These are phyloP conservation scores for Apiotrichum veenhuisii DNA, from an alignment of 1,284 basidiomycete species.

Conservation along the genomic window DNA sequence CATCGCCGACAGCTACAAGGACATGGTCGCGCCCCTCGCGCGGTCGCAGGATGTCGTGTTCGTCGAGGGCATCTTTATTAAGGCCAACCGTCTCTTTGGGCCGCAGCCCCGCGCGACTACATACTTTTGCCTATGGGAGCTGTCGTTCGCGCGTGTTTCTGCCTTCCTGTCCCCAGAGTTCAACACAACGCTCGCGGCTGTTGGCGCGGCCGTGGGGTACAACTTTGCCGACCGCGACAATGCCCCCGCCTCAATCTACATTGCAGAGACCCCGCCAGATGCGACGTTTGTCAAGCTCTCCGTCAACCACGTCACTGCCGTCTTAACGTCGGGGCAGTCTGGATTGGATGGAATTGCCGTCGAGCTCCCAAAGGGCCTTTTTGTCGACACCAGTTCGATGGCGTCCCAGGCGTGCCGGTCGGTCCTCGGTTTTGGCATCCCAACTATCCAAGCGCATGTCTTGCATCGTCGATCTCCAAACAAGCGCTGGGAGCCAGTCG, in stretches of 20 bases:
- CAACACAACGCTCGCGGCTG: slow-evolving; percentile 56
- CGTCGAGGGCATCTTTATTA: slow-evolving; percentile 71
- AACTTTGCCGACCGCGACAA: slow-evolving; percentile 74
- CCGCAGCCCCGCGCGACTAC: slow-evolving; percentile 75
- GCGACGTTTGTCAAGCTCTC: slow-evolving; percentile 69
- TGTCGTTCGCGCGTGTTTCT: slow-evolving; percentile 62
- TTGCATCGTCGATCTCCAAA: slow-evolving; percentile 12
- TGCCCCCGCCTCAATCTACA: slow-evolving; percentile 68
- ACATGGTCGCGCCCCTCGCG: slow-evolving; percentile 21
- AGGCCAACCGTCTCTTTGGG: slow-evolving; percentile 79
- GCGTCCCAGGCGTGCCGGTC: slow-evolving; percentile 57
- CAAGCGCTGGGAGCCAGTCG: slow-evolving; percentile 67
- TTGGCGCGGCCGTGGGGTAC: slow-evolving; percentile 59
- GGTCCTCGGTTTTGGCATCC: slow-evolving; percentile 26
- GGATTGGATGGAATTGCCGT: slow-evolving; percentile 59
- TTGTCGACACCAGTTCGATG: slow-evolving; percentile 67
- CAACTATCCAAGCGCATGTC: slow-evolving; percentile 20
- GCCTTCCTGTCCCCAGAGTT: slow-evolving; percentile 60
- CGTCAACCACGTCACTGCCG: slow-evolving; percentile 57
- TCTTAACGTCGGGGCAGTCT: slow-evolving; percentile 56
- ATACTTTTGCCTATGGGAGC: slow-evolving; percentile 88
- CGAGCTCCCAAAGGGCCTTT: slow-evolving; percentile 59
- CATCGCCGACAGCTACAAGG: slow-evolving; percentile 52
- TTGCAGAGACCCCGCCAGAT: slow-evolving; percentile 66
- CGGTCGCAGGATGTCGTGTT: slow-evolving; percentile 50